Evolutionary conservation across 441 rosid species (phyloP).

Genomic region (Mallotus repandus): DNA sequence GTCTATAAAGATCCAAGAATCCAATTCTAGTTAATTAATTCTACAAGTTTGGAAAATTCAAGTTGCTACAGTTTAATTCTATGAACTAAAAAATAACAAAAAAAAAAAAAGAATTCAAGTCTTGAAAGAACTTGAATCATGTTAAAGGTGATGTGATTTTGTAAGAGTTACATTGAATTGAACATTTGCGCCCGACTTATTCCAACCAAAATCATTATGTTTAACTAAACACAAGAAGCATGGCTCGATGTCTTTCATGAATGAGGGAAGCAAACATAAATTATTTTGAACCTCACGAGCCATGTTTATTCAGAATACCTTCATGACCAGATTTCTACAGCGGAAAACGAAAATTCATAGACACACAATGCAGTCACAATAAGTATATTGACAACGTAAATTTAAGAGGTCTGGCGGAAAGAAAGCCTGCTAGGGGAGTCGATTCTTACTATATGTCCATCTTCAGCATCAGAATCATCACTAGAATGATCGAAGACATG

Average conservation of each 20-base stretch:
- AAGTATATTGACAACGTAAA: neutral
- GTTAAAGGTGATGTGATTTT: no score
- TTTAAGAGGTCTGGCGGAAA: slow-evolving; percentile 33
- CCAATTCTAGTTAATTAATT: no score
- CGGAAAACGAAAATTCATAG: neutral
- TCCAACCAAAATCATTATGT: no score
- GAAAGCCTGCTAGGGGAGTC: slow-evolving; percentile 75
- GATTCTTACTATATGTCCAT: slow-evolving; percentile 55
- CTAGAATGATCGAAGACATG: slow-evolving; percentile 43
- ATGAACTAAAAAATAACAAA: no score
- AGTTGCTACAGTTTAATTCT: no score
- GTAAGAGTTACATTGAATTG: no score
- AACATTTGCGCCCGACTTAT: no score
- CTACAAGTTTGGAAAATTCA: no score
- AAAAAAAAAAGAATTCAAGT: no score
- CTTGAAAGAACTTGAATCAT: no score
- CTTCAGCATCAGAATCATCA: slow-evolving; percentile 53
- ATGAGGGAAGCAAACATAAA: neutral
- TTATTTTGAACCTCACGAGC: neutral
- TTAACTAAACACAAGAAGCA: neutral
- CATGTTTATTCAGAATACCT: neutral
- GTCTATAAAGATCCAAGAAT: no score
- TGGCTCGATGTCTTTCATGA: neutral
- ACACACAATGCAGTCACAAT: neutral
- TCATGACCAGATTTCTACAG: neutral